Conservation (phyloP, 1,284 basidiomycete genomes). For the Trichosporon inkin region DNA sequence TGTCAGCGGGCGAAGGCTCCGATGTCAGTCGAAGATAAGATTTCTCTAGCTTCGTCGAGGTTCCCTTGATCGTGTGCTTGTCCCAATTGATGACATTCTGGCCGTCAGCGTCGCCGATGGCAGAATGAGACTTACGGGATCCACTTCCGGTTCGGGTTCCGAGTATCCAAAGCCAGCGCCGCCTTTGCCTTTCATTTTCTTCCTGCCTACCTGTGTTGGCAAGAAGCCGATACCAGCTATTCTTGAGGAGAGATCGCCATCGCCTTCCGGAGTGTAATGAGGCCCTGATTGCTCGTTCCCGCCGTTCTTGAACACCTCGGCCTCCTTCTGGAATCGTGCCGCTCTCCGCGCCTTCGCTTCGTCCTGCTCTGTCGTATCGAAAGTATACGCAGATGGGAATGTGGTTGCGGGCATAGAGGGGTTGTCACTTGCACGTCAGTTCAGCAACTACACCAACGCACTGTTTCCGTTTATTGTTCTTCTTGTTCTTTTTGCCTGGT, state of each 20-base stretch:
- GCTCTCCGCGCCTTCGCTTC: conserved; percentile 42
- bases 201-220: conserved; percentile 30
- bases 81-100: conserved; percentile 98
- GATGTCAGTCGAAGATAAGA: conserved; percentile 92
- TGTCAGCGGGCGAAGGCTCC: conserved; percentile 92
- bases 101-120: not conserved
- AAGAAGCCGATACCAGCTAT: conserved; percentile 9
- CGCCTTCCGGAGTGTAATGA: conserved; percentile 7
- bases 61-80: conserved; percentile 88
- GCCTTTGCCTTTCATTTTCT: conserved; percentile 39
- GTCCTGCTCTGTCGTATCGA: conserved; percentile 31
- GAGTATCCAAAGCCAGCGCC: conserved; percentile 32
- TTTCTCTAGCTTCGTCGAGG: conserved; percentile 83
- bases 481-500: conserved; percentile 15
- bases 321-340: conserved; percentile 36
- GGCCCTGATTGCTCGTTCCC: conserved; percentile 5
- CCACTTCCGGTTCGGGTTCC: conserved; percentile 44
- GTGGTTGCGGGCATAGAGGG: conserved; percentile 1
- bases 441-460: conserved; percentile 16
- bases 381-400: conserved; percentile 27
- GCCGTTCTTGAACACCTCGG: conserved; percentile 3
- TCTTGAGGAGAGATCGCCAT: conserved; percentile 11
- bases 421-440: conserved; percentile 17
- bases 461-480: conserved; percentile 44
- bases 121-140: conserved; percentile 49